A percentile compares a stretch with the other conserved stretches of the same genome.
Evolutionary conservation across 2,329 filamentous ascomycete species (phyloP).

Genomic region (Exophiala calicioides): DNA sequence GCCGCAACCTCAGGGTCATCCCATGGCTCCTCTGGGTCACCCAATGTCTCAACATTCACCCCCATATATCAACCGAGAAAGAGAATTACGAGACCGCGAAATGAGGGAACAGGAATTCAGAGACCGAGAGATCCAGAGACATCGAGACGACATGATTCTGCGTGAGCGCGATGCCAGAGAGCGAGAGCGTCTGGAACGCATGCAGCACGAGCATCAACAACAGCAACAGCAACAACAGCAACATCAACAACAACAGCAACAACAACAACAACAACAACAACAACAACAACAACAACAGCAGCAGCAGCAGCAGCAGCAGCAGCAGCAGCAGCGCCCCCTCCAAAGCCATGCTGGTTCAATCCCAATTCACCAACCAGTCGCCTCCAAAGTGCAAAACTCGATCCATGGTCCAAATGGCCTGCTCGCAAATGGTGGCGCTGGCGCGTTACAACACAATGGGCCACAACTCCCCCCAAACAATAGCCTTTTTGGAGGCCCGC

Average conservation of each 20-base stretch:
- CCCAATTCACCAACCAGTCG: slow-evolving; percentile 91
- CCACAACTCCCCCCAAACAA: slow-evolving; percentile 60
- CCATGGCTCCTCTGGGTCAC: slow-evolving; percentile 21
- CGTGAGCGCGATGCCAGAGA: slow-evolving; percentile 61
- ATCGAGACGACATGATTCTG: slow-evolving; percentile 61
- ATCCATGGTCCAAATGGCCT: slow-evolving; percentile 93
- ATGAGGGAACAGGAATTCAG: slow-evolving; percentile 64
- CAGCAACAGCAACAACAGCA: slow-evolving; percentile 60
- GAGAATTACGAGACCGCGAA: slow-evolving; percentile 56
- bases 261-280: too few relatives aligned
- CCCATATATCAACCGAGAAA: slow-evolving; percentile 29
- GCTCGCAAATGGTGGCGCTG: slow-evolving; percentile 70
- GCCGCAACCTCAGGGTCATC: slow-evolving; percentile 27
- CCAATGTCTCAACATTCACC: slow-evolving; percentile 31
- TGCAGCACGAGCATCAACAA: slow-evolving; percentile 61
- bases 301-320: too few relatives aligned
- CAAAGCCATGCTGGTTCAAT: slow-evolving; percentile 87
- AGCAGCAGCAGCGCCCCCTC: slow-evolving; percentile 71
- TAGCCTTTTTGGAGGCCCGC: slow-evolving; percentile 52
- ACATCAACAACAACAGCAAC: too few relatives aligned
- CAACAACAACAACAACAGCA: too few relatives aligned
- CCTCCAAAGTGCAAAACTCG: slow-evolving; percentile 73
- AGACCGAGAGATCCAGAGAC: slow-evolving; percentile 41
- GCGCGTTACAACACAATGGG: slow-evolving; percentile 53
- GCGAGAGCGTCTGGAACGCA: slow-evolving; percentile 54